A percentile compares a stretch with the other conserved stretches of the same genome.
Conservation (phyloP, 176 grass and related monocot genomes). For the Musa beccarii region DNA sequence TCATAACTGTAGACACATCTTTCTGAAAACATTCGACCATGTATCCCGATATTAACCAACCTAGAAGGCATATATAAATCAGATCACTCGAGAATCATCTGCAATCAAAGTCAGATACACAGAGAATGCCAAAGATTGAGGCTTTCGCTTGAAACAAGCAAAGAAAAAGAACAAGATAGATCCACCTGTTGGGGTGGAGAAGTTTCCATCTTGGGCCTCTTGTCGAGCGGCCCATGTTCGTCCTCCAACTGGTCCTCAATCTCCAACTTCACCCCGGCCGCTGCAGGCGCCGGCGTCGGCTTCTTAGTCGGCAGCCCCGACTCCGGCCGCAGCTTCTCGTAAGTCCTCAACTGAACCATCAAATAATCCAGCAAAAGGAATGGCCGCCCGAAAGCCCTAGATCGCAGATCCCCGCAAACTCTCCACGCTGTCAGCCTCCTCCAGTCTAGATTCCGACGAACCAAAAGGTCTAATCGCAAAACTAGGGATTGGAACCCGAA, state of each 20-base stretch:
- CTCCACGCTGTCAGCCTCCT: background rate
- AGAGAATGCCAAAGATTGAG: background rate
- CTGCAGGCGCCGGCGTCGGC: background rate
- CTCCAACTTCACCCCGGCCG: constrained; percentile 26
- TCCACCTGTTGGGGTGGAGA: constrained; percentile 17
- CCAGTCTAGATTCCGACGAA: background rate
- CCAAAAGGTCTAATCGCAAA: background rate
- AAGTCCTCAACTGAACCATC: constrained; percentile 52
- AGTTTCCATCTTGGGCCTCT: constrained; percentile 22
- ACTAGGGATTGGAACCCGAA: background rate
- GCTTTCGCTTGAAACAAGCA: background rate
- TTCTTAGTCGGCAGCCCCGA: constrained; percentile 24
- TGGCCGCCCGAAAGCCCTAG: background rate
- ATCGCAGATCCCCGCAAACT: background rate
- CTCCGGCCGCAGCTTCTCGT: constrained; percentile 39
- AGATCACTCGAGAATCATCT: background rate
- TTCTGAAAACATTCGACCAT: too few relatives aligned
- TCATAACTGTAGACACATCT: too few relatives aligned
- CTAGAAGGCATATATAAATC: background rate
- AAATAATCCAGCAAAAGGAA: background rate
- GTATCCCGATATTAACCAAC: too few relatives aligned
- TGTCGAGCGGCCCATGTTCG: constrained; percentile 27
- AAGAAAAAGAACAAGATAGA: constrained; percentile 3
- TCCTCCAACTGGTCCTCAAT: constrained; percentile 33
- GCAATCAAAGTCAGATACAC: background rate